These are phyloP conservation scores for Lentinula lateritia DNA, from an alignment of 768 basidiomycete species.

Conservation along the genomic window DNA sequence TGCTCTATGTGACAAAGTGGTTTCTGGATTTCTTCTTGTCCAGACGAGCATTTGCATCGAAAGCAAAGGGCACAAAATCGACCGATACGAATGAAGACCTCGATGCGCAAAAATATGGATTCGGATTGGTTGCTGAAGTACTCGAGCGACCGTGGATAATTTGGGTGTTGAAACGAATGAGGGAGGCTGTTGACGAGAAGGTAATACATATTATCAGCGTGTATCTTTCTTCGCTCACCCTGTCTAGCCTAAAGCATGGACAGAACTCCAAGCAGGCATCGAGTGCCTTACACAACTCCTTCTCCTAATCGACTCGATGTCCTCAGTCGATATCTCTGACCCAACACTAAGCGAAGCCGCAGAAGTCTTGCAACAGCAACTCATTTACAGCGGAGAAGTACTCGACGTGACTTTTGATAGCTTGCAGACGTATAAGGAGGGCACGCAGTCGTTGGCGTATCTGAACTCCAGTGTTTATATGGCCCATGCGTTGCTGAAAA, in stretches of 20 bases:
- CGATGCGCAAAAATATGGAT: slow-evolving; percentile 42
- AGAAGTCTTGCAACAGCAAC: slow-evolving; percentile 76
- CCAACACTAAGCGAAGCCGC: slow-evolving; percentile 65
- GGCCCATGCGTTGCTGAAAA: slow-evolving; percentile 76
- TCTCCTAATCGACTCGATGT: slow-evolving; percentile 83
- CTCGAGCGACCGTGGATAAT: slow-evolving; percentile 83
- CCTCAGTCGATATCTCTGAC: slow-evolving; percentile 41
- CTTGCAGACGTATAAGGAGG: slow-evolving; percentile 72
- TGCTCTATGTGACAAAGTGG: slow-evolving; percentile 86
- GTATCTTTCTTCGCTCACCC: neutral
- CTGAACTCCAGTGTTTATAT: slow-evolving; percentile 84
- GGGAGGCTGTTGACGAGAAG: slow-evolving; percentile 86
- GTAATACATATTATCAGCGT: slow-evolving; percentile 32
- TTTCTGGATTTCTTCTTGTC: slow-evolving; percentile 87
- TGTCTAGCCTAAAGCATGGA: slow-evolving; percentile 85
- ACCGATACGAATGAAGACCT: slow-evolving; percentile 29
- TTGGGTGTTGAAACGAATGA: slow-evolving; percentile 89
- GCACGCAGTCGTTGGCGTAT: slow-evolving; percentile 73
- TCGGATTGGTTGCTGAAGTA: slow-evolving; percentile 78
- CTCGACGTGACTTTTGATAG: slow-evolving; percentile 84
- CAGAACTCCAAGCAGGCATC: slow-evolving; percentile 88
- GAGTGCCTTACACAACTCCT: slow-evolving; percentile 92
- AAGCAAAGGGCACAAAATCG: slow-evolving; percentile 37
- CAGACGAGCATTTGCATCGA: slow-evolving; percentile 30
- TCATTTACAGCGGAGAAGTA: slow-evolving; percentile 94